Base-by-base conservation (phyloP, 2,329 filamentous ascomycete genomes). In the Aspergillus eucalypticola region DNA sequence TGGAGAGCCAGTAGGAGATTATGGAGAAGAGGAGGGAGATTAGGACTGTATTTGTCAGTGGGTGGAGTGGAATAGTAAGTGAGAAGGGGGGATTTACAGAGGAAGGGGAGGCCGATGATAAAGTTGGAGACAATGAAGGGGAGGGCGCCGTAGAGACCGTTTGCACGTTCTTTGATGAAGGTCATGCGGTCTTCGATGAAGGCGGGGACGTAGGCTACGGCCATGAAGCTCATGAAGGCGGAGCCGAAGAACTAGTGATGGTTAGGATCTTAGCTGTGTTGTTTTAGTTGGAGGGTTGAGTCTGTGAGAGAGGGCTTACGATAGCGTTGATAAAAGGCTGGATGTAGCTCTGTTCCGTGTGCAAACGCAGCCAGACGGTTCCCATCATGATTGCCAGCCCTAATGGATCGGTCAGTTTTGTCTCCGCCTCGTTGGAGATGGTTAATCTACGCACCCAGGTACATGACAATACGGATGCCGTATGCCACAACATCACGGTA, bases 401-500 rank as follows among this genome's bases (percentile, higher is more conserved):
- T 75, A n/a, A 15, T 35, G 32, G 7, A 17, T 15, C 6, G n/a
- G 56, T 50, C n/a, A 57, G 54, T 44, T 19, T 38, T 15, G 17
- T 64, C 2, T 38, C n/a, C 11, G 62, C 3, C 25, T 27, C 7
- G 25, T 27, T 38, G n/a, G 29, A 29, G 23, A 8, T 60, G n/a
- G 6, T 3, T 15, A 15, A 23, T 13, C 49, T 17, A 60, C 74
- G 44, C 66, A 76, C 85, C 86, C 61, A 88, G 81, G 74, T 96
- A 95, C 91, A 96, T 96, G 42, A 84, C 88, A 44, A 95, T 82
- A 3, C 92, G 86, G 66, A 95, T 91, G 0, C 89, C 90, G 69
- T 96, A 96, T 0, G 88, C 91, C 54, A 96, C 86, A 6, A 96
- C 83, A 71, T 96, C 92, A 25, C 92, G 87, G 74, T 93, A 90